Percentiles rank a stretch among this genome's conserved stretches.
Evolutionary conservation across 2,329 filamentous ascomycete genomes (phyloP).

Genomic region (Furcasterigmium sp.): DNA sequence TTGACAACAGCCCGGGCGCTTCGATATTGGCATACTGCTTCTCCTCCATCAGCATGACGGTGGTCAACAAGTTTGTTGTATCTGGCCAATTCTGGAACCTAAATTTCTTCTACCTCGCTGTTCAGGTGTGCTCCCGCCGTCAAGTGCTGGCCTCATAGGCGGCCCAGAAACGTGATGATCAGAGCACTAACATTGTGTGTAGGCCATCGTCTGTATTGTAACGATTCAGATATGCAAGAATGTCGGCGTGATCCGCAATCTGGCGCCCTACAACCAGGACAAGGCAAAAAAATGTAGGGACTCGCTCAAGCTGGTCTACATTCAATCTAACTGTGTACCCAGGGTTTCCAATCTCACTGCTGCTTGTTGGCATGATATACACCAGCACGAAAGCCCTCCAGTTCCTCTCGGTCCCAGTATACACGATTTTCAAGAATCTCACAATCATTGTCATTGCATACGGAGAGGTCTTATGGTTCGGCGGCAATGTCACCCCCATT

Average conservation of each 20-base stretch:
- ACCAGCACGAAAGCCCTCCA: conserved; percentile 93
- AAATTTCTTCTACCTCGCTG: conserved; percentile 88
- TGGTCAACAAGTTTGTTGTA: conserved; percentile 99
- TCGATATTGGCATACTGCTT: conserved; percentile 88
- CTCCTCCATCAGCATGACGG: conserved; percentile 98
- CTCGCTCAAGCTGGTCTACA: background rate
- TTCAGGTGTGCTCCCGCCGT: conserved; percentile 74
- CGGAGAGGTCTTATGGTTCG: conserved; percentile 97
- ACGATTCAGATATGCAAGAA: conserved; percentile 82
- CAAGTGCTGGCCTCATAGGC: too few relatives aligned
- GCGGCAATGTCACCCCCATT: conserved; percentile 81
- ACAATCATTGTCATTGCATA: conserved; percentile 99
- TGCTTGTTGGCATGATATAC: conserved; percentile 99
- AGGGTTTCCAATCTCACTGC: conserved; percentile 96
- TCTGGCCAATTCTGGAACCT: conserved; percentile 89
- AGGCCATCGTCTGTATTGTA: conserved; percentile 85
- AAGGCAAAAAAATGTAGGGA: conserved; percentile 86
- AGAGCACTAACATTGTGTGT: background rate
- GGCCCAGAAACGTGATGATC: too few relatives aligned
- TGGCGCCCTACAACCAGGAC: conserved; percentile 75
- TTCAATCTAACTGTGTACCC: conserved; percentile 16
- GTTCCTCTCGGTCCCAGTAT: conserved; percentile 94
- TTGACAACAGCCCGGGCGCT: conserved; percentile 71
- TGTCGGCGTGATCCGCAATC: conserved; percentile 73
- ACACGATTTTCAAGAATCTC: conserved; percentile 99